Evolutionary conservation across 176 grass and related monocot species (phyloP), one percentile per base, ranked within the genome.

Genomic region (Ananas comosus): DNA sequence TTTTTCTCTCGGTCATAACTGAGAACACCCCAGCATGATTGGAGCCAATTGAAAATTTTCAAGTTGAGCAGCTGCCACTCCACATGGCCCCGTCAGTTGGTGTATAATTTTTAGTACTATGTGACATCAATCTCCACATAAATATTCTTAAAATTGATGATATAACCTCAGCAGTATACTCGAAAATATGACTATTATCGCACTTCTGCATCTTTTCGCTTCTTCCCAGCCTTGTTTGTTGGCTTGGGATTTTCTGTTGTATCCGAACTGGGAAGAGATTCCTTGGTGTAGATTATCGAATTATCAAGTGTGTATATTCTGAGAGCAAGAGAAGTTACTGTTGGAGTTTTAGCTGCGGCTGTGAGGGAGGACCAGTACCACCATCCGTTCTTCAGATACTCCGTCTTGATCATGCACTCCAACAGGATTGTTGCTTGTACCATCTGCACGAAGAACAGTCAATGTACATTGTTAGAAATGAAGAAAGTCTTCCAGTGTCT

Each of bases 301-400:
- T 88, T 80, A 33, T 99, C 94, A 0, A 99, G 94, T 57, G 89
- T 86, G 66, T 93, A 93, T 50, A 99, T 82, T 59, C 87, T 76
- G 24, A 93, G 86, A 9, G 89, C 82, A 1, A 99, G 89, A 0
- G 94, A 88, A 33, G 94, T 83, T 76, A 99, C 12, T 17, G 84
- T 90, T 75, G 94, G 74, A 16, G 89, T 88, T 74, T 85, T 99
- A 23, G 83, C 80, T 51, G 94, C 89, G 65, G 87, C 94, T 28
- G 84, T 93, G 58, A 90, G 84, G 68, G 84, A 92, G 49, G 89
- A 99, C 94, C 94, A 99, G 84, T 90, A 89, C 86, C 86, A 99
- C 94, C 94, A 99, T 67, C 72, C 76, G 33, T 89, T 84, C 83
- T 92, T 93, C 77, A 99, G 70, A 65, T 83, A 88, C 51, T 93